Base-by-base conservation (phyloP, 192 early-diverging fungal genomes). In the Linnemannia zychae region DNA sequence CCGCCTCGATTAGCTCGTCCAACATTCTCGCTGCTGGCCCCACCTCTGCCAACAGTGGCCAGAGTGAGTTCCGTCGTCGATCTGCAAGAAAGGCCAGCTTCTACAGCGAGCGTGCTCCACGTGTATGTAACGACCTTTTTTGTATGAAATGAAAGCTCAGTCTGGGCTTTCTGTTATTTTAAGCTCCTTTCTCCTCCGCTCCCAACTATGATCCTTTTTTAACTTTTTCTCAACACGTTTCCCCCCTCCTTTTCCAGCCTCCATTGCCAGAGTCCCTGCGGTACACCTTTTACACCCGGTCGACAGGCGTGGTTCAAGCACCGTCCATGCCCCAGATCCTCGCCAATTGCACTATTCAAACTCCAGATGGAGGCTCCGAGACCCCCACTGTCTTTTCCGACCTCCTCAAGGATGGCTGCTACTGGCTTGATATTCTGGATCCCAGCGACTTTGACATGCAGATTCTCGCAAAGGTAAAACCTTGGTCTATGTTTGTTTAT, bases 391-490 rank as follows among this genome's bases (percentile, higher is more conserved):
- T 77, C 7, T 60, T 86, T 31, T 82, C 86, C 11, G 78, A 87
- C 48, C 77, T 88, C 34, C 65, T 87, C 44, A 87, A 81, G 40
- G 69, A 75, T 74, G 79, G 92, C 4, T 93, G 90, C 63, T 95
- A 93, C 79, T 96, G 94, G 94, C 78, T 96, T 34, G 94, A 95
- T 79, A 88, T 93, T 4, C 74, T 87, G 38, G 71, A 82, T 0
- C 89, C 93, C 13, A 88, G 90, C 3, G 80, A 86, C 20, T 68
- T 75, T 57, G 94, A 95, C 63, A 86, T 96, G 80, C 73, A 81
- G 33, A 71, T 88, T 1, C 80, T 96, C 18, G 87, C 90, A 67
- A 92, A 84, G 87, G 91, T 93, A 72, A 73, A n/a, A 33, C 7
- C 40, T 44, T 6, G 40, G 40, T 3, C 40, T 6, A 6, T 44